Evolutionary conservation across 2,329 filamentous ascomycete genomes (phyloP), one percentile per base, ranked within the genome.

Genomic region (Penicillium sp.): DNA sequence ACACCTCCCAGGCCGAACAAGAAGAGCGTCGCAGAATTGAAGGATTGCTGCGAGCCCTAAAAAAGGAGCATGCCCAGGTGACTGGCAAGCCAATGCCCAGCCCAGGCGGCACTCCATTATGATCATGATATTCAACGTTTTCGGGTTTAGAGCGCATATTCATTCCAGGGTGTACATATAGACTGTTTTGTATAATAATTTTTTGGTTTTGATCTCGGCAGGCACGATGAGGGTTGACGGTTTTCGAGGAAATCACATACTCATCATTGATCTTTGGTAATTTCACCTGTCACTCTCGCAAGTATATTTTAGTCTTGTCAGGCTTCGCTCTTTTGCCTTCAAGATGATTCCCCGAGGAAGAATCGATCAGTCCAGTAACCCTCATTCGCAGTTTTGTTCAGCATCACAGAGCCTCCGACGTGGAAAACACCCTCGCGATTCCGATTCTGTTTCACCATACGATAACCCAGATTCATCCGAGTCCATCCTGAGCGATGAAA

Each of bases 1-100:
- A 72, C 49, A 44, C 13, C 36, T 44, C 27, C 62, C 64, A 90
- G 87, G 81, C 80, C 60, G 88, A 90, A 72, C 87, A 90, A 81
- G 87, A 88, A 74, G 87, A 89, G 75, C 81, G 87, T 46, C 81
- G 86, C 49, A 82, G 82, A 68, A 75, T 89, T n/a, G 87, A 90
- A 75, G 79, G 81, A 41, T 75, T 87, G 59, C 74, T 90, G 31
- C 81, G 87, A 45, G 77, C 64, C 63, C 64, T 78, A 58, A 76
- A 70, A 65, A 78, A 75, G 66, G 77, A 80, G 56, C 72, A 74
- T 40, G 65, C 69, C 27, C 65, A 64, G 43, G 53, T 63, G 50
- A 67, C 63, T 36, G 69, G 69, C 64, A 76, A 73, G 55, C 68
- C 69, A 31, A 64, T 65, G 55, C 61, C 68, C 49, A 73, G 69